Percentiles rank a stretch among this genome's conserved stretches.
Conservation (phyloP, 2,329 filamentous ascomycete species). For the Alternaria sp. region DNA sequence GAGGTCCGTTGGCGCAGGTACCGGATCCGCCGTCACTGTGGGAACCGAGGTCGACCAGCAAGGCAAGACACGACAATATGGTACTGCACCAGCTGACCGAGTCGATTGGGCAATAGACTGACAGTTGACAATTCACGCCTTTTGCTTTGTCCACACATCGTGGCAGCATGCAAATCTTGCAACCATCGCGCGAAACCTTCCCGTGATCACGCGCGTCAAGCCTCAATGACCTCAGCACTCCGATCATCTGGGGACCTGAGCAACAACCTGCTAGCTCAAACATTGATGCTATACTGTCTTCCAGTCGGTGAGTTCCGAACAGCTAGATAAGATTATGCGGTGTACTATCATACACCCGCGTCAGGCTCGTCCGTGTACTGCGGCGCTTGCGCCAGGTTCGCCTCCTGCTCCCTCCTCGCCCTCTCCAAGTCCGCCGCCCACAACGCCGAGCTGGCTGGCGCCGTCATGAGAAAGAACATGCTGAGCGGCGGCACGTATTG, state of each 20-base stretch:
- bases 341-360: slow-evolving; percentile 26
- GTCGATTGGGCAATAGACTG: no score
- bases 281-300: neutral
- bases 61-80: neutral
- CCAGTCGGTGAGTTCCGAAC: neutral
- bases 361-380: slow-evolving; percentile 45
- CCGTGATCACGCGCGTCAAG: slow-evolving; percentile 3
- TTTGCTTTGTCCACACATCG: neutral
- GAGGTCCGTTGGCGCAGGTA: slow-evolving; percentile 4
- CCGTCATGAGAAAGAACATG: slow-evolving; percentile 94
- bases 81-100: neutral
- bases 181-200: neutral
- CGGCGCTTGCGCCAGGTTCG: slow-evolving; percentile 24
- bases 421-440: slow-evolving; percentile 83
- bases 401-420: slow-evolving; percentile 37
- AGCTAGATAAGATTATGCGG: neutral
- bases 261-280: neutral
- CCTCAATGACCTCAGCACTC: slow-evolving; percentile 17
- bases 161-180: neutral
- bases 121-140: no score
- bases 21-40: neutral
- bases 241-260: neutral
- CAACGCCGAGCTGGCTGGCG: slow-evolving; percentile 82
- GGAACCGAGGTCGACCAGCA: slow-evolving; percentile 1
- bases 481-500: slow-evolving; percentile 89